Evolutionary conservation across 2,329 filamentous ascomycete genomes (phyloP).

Genomic region (Knoxdaviesia proteae): DNA sequence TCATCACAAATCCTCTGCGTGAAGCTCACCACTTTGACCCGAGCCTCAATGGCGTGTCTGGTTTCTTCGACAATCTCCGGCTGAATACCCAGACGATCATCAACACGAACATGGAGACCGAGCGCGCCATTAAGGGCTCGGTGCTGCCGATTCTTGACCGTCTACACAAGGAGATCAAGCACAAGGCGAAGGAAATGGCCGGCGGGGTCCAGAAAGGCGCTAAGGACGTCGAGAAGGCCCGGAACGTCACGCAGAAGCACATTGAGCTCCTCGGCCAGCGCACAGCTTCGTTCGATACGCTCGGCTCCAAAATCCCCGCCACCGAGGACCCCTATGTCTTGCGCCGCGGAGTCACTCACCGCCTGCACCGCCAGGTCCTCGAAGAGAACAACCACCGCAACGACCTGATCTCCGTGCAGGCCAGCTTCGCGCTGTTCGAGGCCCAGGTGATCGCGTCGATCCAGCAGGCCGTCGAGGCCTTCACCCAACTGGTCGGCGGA

Average conservation of each 20-base stretch:
- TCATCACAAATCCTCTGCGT: conserved; percentile 64
- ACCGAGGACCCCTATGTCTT: conserved; percentile 76
- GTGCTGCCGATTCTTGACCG: conserved; percentile 78
- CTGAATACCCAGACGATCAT: conserved; percentile 80
- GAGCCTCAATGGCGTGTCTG: conserved; percentile 64
- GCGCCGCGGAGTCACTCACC: conserved; percentile 59
- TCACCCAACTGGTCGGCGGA: conserved; percentile 58
- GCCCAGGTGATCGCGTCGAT: conserved; percentile 64
- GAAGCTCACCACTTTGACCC: conserved; percentile 91
- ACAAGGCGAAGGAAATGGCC: conserved; percentile 76
- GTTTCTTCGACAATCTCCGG: conserved; percentile 85
- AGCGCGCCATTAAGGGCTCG: conserved; percentile 69
- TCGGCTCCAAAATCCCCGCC: conserved; percentile 48
- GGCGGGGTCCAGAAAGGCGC: conserved; percentile 63
- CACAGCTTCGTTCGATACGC: conserved; percentile 58
- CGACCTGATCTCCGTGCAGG: conserved; percentile 79
- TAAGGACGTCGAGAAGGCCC: conserved; percentile 82
- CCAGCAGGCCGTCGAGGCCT: conserved; percentile 64
- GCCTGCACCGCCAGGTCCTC: conserved; percentile 72
- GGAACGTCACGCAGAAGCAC: conserved; percentile 74
- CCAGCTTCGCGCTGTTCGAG: conserved; percentile 75
- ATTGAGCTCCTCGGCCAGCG: conserved; percentile 85
- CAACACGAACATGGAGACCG: conserved; percentile 77
- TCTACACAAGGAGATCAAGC: conserved; percentile 89
- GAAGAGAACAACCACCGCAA: conserved; percentile 94